Evolutionary conservation across 805 yeast species (phyloP).

Genomic region (Candida sphagnicola): DNA sequence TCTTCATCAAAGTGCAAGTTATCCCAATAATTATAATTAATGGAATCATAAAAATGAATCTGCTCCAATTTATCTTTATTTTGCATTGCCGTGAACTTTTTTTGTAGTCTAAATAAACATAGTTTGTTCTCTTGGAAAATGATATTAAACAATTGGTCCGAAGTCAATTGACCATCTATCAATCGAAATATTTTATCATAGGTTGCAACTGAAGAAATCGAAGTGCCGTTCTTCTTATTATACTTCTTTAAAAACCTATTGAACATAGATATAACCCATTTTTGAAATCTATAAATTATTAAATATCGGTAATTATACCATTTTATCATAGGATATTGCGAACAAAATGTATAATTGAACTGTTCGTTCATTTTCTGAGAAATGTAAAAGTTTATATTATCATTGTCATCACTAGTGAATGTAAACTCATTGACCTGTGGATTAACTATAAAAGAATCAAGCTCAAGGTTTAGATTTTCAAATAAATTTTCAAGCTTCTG

Average conservation of each 20-base stretch:
- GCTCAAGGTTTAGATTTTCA: slow-evolving; percentile 11
- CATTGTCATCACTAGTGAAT: neutral
- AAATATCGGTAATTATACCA: slow-evolving; percentile 24
- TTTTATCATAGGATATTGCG: slow-evolving; percentile 12
- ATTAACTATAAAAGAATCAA: slow-evolving; percentile 10
- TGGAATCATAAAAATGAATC: slow-evolving; percentile 14
- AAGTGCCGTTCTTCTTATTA: slow-evolving; percentile 15
- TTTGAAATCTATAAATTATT: slow-evolving; percentile 25
- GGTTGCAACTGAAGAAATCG: slow-evolving; percentile 14
- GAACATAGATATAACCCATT: slow-evolving; percentile 34
- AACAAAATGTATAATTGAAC: neutral
- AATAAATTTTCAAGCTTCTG: slow-evolving; percentile 28
- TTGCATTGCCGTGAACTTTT: slow-evolving; percentile 4
- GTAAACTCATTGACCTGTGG: slow-evolving; percentile 4
- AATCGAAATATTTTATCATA: slow-evolving; percentile 23
- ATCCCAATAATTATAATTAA: slow-evolving; percentile 37
- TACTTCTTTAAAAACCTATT: slow-evolving; percentile 29
- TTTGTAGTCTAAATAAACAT: slow-evolving; percentile 15
- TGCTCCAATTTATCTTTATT: slow-evolving; percentile 7
- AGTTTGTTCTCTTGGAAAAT: slow-evolving; percentile 23
- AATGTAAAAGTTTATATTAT: slow-evolving; percentile 3
- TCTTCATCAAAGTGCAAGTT: slow-evolving; percentile 22
- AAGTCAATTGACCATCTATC: slow-evolving; percentile 16
- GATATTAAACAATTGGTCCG: slow-evolving; percentile 20
- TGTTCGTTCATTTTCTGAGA: slow-evolving; percentile 1